phyloP scores from a whole-genome alignment of 225 moss, liverwort and hornwort genomes.

The Pseudoscleropodium purum region DNA sequence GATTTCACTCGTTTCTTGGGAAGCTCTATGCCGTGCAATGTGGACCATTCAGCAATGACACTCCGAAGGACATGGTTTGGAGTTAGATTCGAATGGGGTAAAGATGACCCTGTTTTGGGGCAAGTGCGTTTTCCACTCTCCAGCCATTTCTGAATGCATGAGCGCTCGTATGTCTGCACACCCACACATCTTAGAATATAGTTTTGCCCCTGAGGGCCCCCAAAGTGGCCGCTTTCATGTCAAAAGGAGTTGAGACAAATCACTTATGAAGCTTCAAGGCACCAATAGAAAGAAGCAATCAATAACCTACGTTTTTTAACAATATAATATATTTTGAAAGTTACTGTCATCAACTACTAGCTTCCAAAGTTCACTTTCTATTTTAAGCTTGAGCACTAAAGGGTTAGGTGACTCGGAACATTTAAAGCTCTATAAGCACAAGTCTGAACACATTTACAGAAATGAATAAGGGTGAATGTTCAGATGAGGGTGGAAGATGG shows the following conservation, averaged over 20 bases:
- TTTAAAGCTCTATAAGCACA: neutral
- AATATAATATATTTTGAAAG: neutral
- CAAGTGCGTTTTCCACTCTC: conserved; percentile 56
- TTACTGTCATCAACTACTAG: neutral
- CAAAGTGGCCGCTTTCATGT: neutral
- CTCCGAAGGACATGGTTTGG: conserved; percentile 76
- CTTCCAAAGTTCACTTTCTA: neutral
- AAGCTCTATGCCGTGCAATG: conserved; percentile 43
- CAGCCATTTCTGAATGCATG: conserved; percentile 78
- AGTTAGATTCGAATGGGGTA: conserved; percentile 46
- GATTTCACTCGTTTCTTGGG: conserved; percentile 21
- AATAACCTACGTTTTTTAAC: neutral
- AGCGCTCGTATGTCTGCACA: conserved; percentile 69
- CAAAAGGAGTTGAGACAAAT: neutral
- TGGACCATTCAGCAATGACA: conserved; percentile 76
- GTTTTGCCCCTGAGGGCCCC: neutral
- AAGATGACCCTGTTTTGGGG: conserved; percentile 39
- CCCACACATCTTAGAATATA: neutral
- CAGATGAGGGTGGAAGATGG: neutral
- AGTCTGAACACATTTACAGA: neutral
- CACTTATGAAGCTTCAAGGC: neutral
- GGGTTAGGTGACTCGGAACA: neutral
- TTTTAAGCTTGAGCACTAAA: neutral
- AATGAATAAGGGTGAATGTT: neutral
- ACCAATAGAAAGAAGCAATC: neutral